Percentiles rank a stretch among this genome's conserved stretches.
These are phyloP conservation scores for Aureobasidium pullulans DNA, from an alignment of 2,329 filamentous ascomycete species.

Conservation along the genomic window DNA sequence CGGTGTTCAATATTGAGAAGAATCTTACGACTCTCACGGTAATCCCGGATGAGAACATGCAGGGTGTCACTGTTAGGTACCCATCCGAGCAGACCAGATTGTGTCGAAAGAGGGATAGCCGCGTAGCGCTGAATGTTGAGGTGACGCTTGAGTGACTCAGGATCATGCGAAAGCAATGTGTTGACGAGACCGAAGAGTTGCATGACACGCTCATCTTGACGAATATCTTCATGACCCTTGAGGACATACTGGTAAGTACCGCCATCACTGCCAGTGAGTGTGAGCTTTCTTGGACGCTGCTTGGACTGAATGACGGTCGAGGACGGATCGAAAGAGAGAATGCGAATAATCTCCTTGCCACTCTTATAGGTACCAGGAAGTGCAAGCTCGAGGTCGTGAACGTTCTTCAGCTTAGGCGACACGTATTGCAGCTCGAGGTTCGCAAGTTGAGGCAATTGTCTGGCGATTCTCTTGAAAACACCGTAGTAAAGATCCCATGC, in stretches of 20 bases:
- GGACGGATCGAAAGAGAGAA: constrained; percentile 82
- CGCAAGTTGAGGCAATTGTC: constrained; percentile 87
- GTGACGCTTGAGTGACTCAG: constrained; percentile 94
- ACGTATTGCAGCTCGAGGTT: constrained; percentile 93
- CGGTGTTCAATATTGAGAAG: constrained; percentile 98
- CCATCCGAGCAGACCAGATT: constrained; percentile 91
- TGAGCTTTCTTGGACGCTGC: constrained; percentile 86
- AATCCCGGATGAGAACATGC: constrained; percentile 93
- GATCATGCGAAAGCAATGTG: constrained; percentile 85
- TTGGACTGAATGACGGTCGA: constrained; percentile 94
- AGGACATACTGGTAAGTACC: constrained; percentile 79
- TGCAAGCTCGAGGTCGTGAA: constrained; percentile 79
- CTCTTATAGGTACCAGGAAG: constrained; percentile 94
- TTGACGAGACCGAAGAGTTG: constrained; percentile 97
- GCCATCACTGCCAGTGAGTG: constrained; percentile 82
- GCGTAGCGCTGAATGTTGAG: constrained; percentile 94
- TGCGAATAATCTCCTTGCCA: constrained; percentile 69
- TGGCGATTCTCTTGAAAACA: constrained; percentile 90
- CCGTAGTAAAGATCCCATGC: constrained; percentile 99
- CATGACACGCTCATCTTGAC: constrained; percentile 98
- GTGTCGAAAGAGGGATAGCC: constrained; percentile 93
- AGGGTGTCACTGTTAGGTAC: constrained; percentile 96
- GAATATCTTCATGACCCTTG: constrained; percentile 99
- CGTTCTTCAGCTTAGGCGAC: constrained; percentile 83
- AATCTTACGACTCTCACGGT: constrained; percentile 94